Base-by-base conservation (phyloP, 768 basidiomycete species). In the Hygrocybe coccinea region DNA sequence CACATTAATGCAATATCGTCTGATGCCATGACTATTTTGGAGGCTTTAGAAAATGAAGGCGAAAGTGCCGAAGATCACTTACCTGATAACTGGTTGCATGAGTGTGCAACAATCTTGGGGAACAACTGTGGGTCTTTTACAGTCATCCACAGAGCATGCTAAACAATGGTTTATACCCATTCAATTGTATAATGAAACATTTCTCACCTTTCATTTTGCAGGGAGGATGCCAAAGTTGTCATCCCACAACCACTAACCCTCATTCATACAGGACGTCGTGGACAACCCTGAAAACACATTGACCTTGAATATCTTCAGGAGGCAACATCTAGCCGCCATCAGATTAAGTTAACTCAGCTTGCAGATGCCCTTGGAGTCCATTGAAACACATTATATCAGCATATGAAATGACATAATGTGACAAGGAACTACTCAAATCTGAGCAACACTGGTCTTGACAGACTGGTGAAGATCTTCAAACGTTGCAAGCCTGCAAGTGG, bases 401-500 rank as follows among this genome's bases (percentile, higher is more conserved):
- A 45, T n/a, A 45, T 59, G 17, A 38, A 37, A 12, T 17, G 15
- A n/a, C 11, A 45, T 33, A 29, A 49, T 12, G 9, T 59, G 11
- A 14, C 22, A 7, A 25, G 49, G 8, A 2, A 36, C 6, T 56
- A 56, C 21, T n/a, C 19, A 11, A 21, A 17, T 1, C 15, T 59
- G 8, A 24, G 46, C 17, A 36, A 59, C 25, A 19, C 14, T 19
- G 29, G 56, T 15, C 54, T 59, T 43, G 58, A 59, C 34, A 35
- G 21, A 10, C 36, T 59, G 14, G 49, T 59, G 1, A 38, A 45
- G 19, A 19, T 14, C 11, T 59, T 50, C 58, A 50, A 36, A 15
- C 5, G 14, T 2, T 17, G 36, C n/a, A 56, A 58, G 12, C 65
- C 62, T 0, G 43, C 53, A 7, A 59, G 67, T 7, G 67, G 72